These are phyloP conservation scores for Saccharomyces pastorianus DNA, from an alignment of 1,139 yeast genomes.

Conservation along the genomic window DNA sequence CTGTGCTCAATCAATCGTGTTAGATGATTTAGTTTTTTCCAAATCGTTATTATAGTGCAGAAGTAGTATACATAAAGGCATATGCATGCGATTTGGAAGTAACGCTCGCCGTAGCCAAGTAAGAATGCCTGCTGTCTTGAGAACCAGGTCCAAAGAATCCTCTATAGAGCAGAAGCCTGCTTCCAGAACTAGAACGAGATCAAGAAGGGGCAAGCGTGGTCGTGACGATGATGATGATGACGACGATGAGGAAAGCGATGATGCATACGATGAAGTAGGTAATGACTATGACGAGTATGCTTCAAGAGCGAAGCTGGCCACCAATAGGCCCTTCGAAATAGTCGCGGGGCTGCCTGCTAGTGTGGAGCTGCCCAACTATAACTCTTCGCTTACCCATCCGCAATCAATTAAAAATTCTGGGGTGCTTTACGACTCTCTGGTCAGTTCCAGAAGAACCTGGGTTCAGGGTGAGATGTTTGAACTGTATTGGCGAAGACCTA, in stretches of 20 bases:
- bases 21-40: not conserved
- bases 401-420: conserved; percentile 67
- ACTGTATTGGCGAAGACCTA: conserved; percentile 62
- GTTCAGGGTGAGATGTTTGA: conserved; percentile 63
- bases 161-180: not conserved
- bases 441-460: conserved; percentile 71
- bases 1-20: not conserved
- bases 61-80: not conserved
- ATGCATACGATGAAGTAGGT: not conserved
- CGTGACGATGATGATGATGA: not conserved
- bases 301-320: not conserved
- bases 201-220: not conserved
- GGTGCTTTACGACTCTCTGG: conserved; percentile 60
- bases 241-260: conserved; percentile 1
- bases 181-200: not conserved
- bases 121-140: not conserved
- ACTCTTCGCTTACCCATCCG: conserved; percentile 49
- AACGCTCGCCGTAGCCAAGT: not conserved
- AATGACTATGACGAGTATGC: not conserved
- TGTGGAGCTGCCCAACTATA: conserved; percentile 49
- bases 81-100: not conserved
- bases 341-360: conserved; percentile 69
- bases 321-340: conserved; percentile 37
- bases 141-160: conserved; percentile 1
- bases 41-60: not conserved